Base-by-base conservation (phyloP, 352 stramenopile species). In the Pythium dissimile region DNA sequence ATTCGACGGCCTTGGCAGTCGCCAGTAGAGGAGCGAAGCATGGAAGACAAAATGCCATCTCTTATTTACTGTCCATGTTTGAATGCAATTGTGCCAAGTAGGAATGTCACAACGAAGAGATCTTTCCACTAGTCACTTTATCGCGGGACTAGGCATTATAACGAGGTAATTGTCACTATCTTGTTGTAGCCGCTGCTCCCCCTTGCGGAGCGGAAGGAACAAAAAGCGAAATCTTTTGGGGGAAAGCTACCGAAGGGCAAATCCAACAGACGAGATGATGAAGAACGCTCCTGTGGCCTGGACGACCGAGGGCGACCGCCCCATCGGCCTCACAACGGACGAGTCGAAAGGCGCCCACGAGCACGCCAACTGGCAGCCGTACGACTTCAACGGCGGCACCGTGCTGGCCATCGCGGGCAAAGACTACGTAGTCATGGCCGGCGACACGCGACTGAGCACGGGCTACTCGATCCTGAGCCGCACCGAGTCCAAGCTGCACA, bases 391-490 rank as follows among this genome's bases (percentile, higher is more conserved):
- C 66, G 84, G 81, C 57, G 84, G 84, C 63, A 93, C 84, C 24
- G 73, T 89, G 55, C 71, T 98, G 45, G 95, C 93, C 13, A 98
- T 99, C 64, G 86, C 93, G 20, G 96, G 96, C 65, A 67, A 84
- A 20, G 94, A 99, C 73, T 99, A 97, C 64, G 95, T 96, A 2
- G 92, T 99, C 21, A 75, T 99, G 30, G 97, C 96, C 9, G 95
- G 83, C 6, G 96, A 99, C 73, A 99, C 97, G 21, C 87, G 97
- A 27, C 76, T 99, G 54, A 97, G 81, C 66, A 97, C 88, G 59
- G 97, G 97, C 32, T 99, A 99, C 77, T 94, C 89, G 62, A 99
- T 99, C 69, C 67, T 99, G 31, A 97, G 86, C 31, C 88, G 97
- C 34, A 86, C 98, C 34, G 89, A 98, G 61, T 95, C 82, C 68